Evolutionary conservation across 2,329 filamentous ascomycete genomes (phyloP).

Genomic region (Talaromyces verruculosus): DNA sequence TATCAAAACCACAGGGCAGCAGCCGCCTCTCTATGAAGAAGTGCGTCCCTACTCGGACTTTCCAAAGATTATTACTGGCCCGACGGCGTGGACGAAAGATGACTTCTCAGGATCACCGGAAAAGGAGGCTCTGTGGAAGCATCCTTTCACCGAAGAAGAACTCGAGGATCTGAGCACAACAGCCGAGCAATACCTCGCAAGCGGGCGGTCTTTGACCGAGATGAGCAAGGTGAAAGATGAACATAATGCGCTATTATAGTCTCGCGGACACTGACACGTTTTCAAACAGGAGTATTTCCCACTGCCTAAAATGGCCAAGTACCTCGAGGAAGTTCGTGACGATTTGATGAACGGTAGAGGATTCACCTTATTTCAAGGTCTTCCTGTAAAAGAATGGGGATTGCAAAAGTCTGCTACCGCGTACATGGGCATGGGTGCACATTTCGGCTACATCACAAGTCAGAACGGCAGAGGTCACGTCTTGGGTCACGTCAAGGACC

Average conservation of each 20-base stretch:
- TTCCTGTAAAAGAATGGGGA: constrained; percentile 75
- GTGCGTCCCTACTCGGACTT: neutral
- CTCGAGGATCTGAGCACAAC: neutral
- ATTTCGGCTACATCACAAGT: constrained; percentile 82
- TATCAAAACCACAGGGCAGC: neutral
- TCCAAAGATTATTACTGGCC: neutral
- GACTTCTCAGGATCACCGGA: neutral
- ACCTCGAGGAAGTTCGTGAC: constrained; percentile 50
- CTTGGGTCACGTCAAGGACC: constrained; percentile 84
- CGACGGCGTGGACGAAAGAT: neutral
- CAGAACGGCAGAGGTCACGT: constrained; percentile 85
- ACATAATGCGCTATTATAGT: neutral
- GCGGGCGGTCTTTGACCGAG: neutral
- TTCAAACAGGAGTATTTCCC: neutral
- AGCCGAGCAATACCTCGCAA: neutral
- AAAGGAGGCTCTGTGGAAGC: neutral
- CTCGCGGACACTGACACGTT: neutral
- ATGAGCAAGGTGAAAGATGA: neutral
- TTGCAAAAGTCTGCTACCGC: constrained; percentile 76
- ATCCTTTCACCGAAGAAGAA: neutral
- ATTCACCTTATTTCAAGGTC: constrained; percentile 84
- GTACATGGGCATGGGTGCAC: constrained; percentile 86
- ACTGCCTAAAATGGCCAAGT: neutral
- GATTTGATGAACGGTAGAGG: constrained; percentile 79
- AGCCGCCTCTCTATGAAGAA: neutral